These are phyloP conservation scores for Periglandula ipomoeae DNA, from an alignment of 2,329 filamentous ascomycete genomes.

Conservation along the genomic window DNA sequence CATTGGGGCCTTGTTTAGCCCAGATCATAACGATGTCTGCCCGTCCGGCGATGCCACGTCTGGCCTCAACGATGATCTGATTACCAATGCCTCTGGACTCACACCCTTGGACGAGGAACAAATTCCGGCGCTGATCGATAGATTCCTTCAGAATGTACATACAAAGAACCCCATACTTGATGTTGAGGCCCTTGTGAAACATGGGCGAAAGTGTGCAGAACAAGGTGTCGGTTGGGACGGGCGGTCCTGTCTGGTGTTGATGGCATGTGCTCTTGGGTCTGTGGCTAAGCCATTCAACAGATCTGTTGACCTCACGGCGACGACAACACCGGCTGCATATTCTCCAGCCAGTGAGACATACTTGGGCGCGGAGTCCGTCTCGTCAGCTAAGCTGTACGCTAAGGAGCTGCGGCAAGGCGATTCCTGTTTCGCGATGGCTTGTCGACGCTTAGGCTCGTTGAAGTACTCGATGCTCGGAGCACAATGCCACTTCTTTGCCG, in stretches of 20 bases:
- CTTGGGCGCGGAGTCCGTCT: constrained; percentile 5
- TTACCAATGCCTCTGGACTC: constrained; percentile 7
- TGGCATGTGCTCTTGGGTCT: constrained; percentile 15
- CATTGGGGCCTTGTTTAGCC: constrained; percentile 10
- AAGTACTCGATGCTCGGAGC: constrained; percentile 20
- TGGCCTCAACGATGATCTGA: constrained; percentile 3
- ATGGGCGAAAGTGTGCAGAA: constrained; percentile 14
- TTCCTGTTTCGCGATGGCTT: constrained; percentile 17
- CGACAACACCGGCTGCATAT: too few relatives aligned
- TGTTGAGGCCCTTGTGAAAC: constrained; percentile 12
- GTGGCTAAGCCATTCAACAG: constrained; percentile 13
- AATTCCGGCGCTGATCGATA: constrained; percentile 15
- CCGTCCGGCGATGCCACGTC: neutral
- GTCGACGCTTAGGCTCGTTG: constrained; percentile 16
- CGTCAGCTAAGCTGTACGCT: constrained; percentile 8
- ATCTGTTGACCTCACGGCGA: constrained; percentile 1
- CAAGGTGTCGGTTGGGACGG: constrained; percentile 17
- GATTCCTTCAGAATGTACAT: constrained; percentile 16
- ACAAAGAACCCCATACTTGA: constrained; percentile 19
- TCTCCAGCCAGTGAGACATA: neutral
- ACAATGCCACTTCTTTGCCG: constrained; percentile 30
- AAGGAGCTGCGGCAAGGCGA: constrained; percentile 7
- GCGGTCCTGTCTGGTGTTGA: constrained; percentile 15
- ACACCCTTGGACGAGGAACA: constrained; percentile 14
- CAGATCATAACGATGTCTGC: constrained; percentile 2